phyloP scores from a whole-genome alignment of 1,284 basidiomycete species.

The Puccinia polysora region DNA sequence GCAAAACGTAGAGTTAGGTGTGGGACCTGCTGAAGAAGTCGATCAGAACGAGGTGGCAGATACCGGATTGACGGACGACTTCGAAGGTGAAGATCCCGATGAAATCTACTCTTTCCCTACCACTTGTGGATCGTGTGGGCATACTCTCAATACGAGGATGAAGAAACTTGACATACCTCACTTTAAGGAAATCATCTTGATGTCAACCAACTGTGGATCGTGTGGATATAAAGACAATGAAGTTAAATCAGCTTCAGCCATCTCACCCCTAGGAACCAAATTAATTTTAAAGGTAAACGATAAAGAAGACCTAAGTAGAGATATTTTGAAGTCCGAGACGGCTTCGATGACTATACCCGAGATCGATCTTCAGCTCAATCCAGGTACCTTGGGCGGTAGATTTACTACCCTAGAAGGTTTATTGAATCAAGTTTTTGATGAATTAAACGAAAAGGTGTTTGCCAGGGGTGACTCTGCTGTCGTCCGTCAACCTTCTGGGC shows the following conservation, averaged over 20 bases:
- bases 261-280: slow-evolving; percentile 76
- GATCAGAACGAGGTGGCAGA: slow-evolving; percentile 54
- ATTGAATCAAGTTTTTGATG: slow-evolving; percentile 88
- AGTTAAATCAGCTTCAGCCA: slow-evolving; percentile 87
- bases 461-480: slow-evolving; percentile 65
- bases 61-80: slow-evolving; percentile 50
- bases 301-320: slow-evolving; percentile 84
- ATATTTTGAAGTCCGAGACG: slow-evolving; percentile 91
- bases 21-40: slow-evolving; percentile 41
- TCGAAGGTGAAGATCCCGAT: slow-evolving; percentile 60
- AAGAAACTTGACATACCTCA: slow-evolving; percentile 96
- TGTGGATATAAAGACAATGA: slow-evolving; percentile 98
- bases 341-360: slow-evolving; percentile 88
- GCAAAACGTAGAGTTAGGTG: slow-evolving; percentile 76
- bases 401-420: slow-evolving; percentile 98
- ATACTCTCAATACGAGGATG: slow-evolving; percentile 79
- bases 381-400: slow-evolving; percentile 93
- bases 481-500: too few relatives aligned
- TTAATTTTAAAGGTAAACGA: slow-evolving; percentile 89
- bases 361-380: slow-evolving; percentile 83
- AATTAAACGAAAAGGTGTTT: slow-evolving; percentile 86
- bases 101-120: slow-evolving; percentile 88
- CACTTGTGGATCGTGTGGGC: slow-evolving; percentile 81
- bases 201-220: slow-evolving; percentile 92
- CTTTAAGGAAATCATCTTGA: slow-evolving; percentile 98